Conservation (phyloP, 2,329 filamentous ascomycete genomes). For the Hypoxylon sp. region DNA sequence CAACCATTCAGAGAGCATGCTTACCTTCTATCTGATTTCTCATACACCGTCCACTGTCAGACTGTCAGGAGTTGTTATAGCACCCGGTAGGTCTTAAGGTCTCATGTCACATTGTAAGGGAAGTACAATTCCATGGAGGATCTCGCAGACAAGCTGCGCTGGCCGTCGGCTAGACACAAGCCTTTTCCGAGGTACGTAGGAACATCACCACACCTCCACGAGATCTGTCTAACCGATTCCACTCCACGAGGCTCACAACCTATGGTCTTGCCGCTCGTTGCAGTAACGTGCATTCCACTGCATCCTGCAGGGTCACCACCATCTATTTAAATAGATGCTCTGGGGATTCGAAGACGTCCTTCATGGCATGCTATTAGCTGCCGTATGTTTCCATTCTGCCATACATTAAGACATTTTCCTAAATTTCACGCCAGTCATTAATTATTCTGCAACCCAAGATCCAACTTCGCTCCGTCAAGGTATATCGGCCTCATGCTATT, state of each 20-base stretch:
- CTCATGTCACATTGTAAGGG: neutral
- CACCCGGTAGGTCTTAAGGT: neutral
- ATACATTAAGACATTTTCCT: slow-evolving; percentile 25
- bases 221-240: neutral
- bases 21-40: neutral
- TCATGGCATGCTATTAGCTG: slow-evolving; percentile 17
- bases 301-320: slow-evolving; percentile 22
- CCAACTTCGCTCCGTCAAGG: neutral
- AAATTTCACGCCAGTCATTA: slow-evolving; percentile 1
- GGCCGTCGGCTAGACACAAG: neutral
- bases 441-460: slow-evolving; percentile 10
- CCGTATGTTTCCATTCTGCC: slow-evolving; percentile 22
- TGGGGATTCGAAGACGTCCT: slow-evolving; percentile 7
- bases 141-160: neutral
- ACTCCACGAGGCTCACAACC: slow-evolving; percentile 8
- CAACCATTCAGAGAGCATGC: neutral
- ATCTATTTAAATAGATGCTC: slow-evolving; percentile 11
- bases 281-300: slow-evolving; percentile 8
- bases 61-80: neutral
- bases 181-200: neutral
- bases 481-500: slow-evolving; percentile 14
- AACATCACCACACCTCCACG: neutral
- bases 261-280: slow-evolving; percentile 5
- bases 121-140: neutral
- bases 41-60: neutral